These are phyloP conservation scores for Coemansia sp. DNA, from an alignment of 192 early-diverging fungal species.

Conservation along the genomic window DNA sequence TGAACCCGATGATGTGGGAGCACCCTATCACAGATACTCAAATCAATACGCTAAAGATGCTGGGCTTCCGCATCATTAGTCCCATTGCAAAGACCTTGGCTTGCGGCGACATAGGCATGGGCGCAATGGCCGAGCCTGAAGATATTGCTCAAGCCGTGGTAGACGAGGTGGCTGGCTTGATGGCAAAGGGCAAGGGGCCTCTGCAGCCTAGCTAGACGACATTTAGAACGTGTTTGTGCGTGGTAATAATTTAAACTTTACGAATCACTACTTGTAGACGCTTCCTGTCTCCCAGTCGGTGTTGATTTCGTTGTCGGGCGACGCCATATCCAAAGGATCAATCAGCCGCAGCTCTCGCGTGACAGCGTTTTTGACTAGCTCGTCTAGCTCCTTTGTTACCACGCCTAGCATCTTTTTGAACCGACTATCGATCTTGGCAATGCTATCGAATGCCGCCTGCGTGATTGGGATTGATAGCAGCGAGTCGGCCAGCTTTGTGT, in stretches of 20 bases:
- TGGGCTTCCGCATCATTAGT: conserved; percentile 66
- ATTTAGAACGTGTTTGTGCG: background rate
- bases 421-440: conserved; percentile 63
- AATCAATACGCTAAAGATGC: conserved; percentile 54
- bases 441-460: conserved; percentile 59
- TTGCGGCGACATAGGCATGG: conserved; percentile 88
- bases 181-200: conserved; percentile 1
- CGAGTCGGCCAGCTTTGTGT: conserved; percentile 54
- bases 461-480: conserved; percentile 43
- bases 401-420: conserved; percentile 66
- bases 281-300: conserved; percentile 51
- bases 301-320: conserved; percentile 49
- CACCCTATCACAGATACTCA: conserved; percentile 84
- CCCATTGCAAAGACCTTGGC: conserved; percentile 85
- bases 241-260: background rate
- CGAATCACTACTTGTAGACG: conserved; percentile 31
- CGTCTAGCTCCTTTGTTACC: conserved; percentile 66
- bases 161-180: conserved; percentile 11
- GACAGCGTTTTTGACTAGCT: conserved; percentile 59
- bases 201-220: background rate
- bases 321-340: conserved; percentile 57
- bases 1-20: conserved; percentile 97
- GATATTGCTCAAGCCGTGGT: conserved; percentile 57
- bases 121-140: conserved; percentile 83
- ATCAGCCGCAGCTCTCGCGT: conserved; percentile 61